Percentiles rank a stretch among this genome's conserved stretches.
These are phyloP conservation scores for Colletotrichum scovillei DNA, from an alignment of 2,329 filamentous ascomycete genomes.

Conservation along the genomic window DNA sequence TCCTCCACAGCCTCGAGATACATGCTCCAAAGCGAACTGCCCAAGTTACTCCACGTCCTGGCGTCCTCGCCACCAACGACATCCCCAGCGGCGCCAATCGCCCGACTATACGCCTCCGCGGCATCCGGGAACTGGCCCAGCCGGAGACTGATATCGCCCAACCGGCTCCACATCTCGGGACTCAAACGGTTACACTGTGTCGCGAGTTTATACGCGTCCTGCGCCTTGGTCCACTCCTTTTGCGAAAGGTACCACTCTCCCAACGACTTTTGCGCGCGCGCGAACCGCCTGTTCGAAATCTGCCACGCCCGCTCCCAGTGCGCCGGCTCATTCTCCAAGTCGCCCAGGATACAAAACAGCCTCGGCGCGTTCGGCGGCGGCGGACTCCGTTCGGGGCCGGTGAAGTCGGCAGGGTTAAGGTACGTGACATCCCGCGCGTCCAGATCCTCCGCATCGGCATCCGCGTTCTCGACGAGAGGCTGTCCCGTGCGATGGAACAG, in stretches of 20 bases:
- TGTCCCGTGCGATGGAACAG: constrained; percentile 75
- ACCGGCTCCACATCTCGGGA: constrained; percentile 85
- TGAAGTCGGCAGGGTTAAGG: constrained; percentile 65
- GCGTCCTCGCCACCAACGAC: constrained; percentile 86
- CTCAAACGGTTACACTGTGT: constrained; percentile 84
- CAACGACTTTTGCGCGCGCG: constrained; percentile 87
- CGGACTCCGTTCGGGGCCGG: constrained; percentile 75
- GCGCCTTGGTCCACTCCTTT: constrained; percentile 75
- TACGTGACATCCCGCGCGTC: constrained; percentile 58
- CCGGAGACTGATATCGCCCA: constrained; percentile 89
- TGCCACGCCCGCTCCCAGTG: constrained; percentile 92
- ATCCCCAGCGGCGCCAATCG: constrained; percentile 73
- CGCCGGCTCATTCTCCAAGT: constrained; percentile 79
- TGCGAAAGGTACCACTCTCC: constrained; percentile 80
- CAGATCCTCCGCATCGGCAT: constrained; percentile 57
- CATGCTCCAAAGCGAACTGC: constrained; percentile 80
- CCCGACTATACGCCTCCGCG: constrained; percentile 83
- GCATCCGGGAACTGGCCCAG: constrained; percentile 82
- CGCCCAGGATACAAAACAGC: constrained; percentile 92
- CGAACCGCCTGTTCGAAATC: constrained; percentile 82
- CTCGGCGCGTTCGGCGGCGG: constrained; percentile 86
- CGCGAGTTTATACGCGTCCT: constrained; percentile 82
- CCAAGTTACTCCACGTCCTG: constrained; percentile 94
- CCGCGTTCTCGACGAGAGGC: constrained; percentile 39
- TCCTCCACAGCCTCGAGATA: constrained; percentile 65